Conservation (phyloP, 2,329 filamentous ascomycete species). For the Boeremia exigua region DNA sequence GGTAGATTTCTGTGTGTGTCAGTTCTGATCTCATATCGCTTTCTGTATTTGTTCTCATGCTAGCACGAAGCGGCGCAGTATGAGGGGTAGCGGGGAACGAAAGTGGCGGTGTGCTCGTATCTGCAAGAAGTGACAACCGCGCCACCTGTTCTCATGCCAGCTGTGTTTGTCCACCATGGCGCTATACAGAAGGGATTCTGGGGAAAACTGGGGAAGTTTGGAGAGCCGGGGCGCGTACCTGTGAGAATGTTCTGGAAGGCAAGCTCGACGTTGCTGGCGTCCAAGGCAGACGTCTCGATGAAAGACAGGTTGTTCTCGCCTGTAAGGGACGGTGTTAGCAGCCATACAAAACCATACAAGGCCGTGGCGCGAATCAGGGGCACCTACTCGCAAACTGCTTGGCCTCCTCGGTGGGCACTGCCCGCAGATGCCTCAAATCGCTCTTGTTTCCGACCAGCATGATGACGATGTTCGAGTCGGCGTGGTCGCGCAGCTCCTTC, state of each 20-base stretch:
- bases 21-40: not conserved
- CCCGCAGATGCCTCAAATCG: conserved; percentile 97
- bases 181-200: not conserved
- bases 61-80: not conserved
- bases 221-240: conserved; percentile 62
- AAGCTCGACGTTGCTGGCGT: conserved; percentile 98
- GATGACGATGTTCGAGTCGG: conserved; percentile 98
- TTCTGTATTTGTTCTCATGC: not conserved
- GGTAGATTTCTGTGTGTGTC: conserved; percentile 83
- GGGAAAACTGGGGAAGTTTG: not conserved
- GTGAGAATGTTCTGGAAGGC: conserved; percentile 99
- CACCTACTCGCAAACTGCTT: conserved; percentile 92
- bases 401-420: conserved; percentile 96
- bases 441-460: conserved; percentile 99
- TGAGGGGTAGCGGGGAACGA: not conserved
- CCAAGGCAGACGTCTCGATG: conserved; percentile 98
- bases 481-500: conserved; percentile 97
- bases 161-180: not conserved
- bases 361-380: conserved; percentile 21
- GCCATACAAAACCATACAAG: not conserved
- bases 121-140: not conserved
- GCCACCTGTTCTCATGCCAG: not conserved
- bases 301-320: conserved; percentile 98
- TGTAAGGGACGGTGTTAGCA: conserved; percentile 48
- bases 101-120: conserved; percentile 9